Percentiles rank a stretch among this genome's conserved stretches.
phyloP scores from a whole-genome alignment of 331 rosid genomes.

The Erythrophleum ivorense region DNA sequence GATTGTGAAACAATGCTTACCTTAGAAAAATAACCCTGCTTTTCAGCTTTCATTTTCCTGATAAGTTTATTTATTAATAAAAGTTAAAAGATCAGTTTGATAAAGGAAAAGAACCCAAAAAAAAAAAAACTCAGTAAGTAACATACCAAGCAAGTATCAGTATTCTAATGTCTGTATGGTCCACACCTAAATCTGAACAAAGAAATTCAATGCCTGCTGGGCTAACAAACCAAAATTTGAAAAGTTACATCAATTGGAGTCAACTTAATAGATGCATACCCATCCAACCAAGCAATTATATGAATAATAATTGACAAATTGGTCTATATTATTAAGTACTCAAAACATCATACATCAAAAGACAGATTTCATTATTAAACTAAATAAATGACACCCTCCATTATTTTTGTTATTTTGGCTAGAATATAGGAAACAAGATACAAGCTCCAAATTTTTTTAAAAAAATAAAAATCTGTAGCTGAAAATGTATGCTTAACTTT shows the following conservation, averaged over 20 bases:
- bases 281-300: background rate
- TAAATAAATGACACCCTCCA: background rate
- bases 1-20: slow-evolving; percentile 44
- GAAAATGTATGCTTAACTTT: background rate
- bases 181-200: slow-evolving; percentile 59
- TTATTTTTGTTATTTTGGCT: slow-evolving; percentile 1
- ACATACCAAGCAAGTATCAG: slow-evolving; percentile 78
- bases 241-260: slow-evolving; percentile 31
- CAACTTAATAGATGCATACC: background rate
- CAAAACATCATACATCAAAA: slow-evolving; percentile 3
- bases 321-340: background rate
- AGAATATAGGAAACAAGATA: background rate
- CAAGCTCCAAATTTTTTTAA: slow-evolving; percentile 1
- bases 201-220: slow-evolving; percentile 74
- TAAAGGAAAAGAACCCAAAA: background rate
- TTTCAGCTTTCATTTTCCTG: slow-evolving; percentile 79
- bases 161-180: slow-evolving; percentile 69
- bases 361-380: background rate
- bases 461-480: background rate
- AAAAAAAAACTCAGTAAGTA: slow-evolving; percentile 1
- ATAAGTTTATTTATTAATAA: slow-evolving; percentile 26
- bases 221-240: slow-evolving; percentile 57
- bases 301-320: background rate
- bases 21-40: slow-evolving; percentile 74
- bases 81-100: slow-evolving; percentile 18